These are phyloP conservation scores for Leptographium galeiforme DNA, from an alignment of 2,329 filamentous ascomycete genomes.

Conservation along the genomic window DNA sequence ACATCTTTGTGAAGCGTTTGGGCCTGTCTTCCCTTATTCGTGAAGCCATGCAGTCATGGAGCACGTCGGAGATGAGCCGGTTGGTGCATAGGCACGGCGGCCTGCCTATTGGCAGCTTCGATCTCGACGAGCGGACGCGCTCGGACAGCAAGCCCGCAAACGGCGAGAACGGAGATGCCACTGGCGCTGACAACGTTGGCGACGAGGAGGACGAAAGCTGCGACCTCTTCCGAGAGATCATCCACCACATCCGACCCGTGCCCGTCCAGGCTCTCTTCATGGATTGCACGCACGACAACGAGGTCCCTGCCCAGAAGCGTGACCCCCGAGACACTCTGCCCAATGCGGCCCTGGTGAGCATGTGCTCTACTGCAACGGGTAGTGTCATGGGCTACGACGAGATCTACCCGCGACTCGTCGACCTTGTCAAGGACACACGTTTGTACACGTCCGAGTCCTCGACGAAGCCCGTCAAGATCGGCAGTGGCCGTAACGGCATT, in stretches of 20 bases:
- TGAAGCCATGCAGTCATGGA: conserved; percentile 98
- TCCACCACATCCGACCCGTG: conserved; percentile 72
- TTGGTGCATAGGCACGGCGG: conserved; percentile 90
- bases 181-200: neutral
- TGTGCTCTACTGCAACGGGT: conserved; percentile 89
- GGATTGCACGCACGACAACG: conserved; percentile 99
- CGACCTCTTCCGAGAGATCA: conserved; percentile 42
- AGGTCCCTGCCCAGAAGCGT: conserved; percentile 87
- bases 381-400: conserved; percentile 99
- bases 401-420: conserved; percentile 84
- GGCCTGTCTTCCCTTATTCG: conserved; percentile 85
- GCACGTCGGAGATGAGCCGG: conserved; percentile 79
- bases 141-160: neutral
- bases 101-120: conserved; percentile 90
- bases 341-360: conserved; percentile 84
- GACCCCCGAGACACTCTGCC: conserved; percentile 89
- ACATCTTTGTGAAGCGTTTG: conserved; percentile 84
- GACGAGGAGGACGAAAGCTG: conserved; percentile 15
- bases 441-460: conserved; percentile 64
- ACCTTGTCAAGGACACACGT: conserved; percentile 80
- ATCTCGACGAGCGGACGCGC: conserved; percentile 66
- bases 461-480: conserved; percentile 43
- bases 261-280: conserved; percentile 92
- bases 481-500: conserved; percentile 69
- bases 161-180: neutral